phyloP scores from a whole-genome alignment of 306 rosid species.

The Hylodesmum podocarpum region DNA sequence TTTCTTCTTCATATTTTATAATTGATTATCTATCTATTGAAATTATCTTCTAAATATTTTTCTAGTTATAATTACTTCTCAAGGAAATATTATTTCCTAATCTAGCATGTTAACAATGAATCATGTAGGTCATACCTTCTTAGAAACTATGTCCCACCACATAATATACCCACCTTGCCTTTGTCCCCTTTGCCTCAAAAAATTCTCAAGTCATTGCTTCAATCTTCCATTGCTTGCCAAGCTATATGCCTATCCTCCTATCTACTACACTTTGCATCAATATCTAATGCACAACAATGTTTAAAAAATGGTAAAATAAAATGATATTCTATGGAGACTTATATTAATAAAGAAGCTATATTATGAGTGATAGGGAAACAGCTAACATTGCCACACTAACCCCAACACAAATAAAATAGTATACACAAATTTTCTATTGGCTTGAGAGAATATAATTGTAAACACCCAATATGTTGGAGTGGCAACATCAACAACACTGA shows the following conservation, averaged over 20 bases:
- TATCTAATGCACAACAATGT: not conserved
- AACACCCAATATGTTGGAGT: not conserved
- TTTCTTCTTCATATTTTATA: no score
- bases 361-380: not conserved
- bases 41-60: no score
- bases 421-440: not conserved
- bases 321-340: not conserved
- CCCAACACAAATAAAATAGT: not conserved
- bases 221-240: not conserved
- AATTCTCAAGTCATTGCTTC: not conserved
- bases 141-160: not conserved
- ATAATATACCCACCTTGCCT: not conserved
- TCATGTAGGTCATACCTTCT: conserved; percentile 8
- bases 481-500: not conserved
- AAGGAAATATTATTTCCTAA: not conserved
- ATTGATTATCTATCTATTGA: no score
- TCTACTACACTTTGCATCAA: not conserved
- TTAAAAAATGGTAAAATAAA: not conserved
- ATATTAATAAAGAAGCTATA: not conserved
- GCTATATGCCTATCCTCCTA: not conserved
- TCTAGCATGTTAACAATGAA: not conserved
- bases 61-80: not conserved
- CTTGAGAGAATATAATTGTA: not conserved
- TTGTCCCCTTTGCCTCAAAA: not conserved
- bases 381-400: not conserved